phyloP scores from a whole-genome alignment of 2,329 filamentous ascomycete genomes.

The Scolecobasidium constrictum region DNA sequence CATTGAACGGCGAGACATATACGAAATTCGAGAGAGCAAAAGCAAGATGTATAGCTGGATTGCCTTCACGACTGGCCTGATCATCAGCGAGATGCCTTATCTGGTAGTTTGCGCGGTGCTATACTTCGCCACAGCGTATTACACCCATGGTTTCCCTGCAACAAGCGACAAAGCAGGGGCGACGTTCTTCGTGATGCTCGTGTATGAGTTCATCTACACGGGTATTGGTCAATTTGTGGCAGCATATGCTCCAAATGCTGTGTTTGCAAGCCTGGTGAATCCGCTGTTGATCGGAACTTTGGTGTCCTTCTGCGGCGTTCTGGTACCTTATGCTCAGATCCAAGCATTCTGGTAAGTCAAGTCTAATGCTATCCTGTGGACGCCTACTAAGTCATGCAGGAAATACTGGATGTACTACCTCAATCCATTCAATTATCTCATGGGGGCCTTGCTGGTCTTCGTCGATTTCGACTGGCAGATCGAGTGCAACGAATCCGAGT shows the following conservation, averaged over 20 bases:
- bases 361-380: too few species aligned
- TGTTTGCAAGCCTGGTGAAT: conserved; percentile 70
- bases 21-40: conserved; percentile 78
- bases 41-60: conserved; percentile 78
- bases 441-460: conserved; percentile 69
- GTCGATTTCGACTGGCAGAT: conserved; percentile 59
- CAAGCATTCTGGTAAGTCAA: conserved; percentile 70
- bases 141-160: conserved; percentile 62
- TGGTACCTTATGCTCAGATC: conserved; percentile 68
- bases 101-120: conserved; percentile 67
- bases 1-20: conserved; percentile 63
- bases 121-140: conserved; percentile 80
- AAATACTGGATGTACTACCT: conserved; percentile 72
- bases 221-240: conserved; percentile 65
- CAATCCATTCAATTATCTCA: conserved; percentile 72
- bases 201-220: conserved; percentile 76
- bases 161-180: conserved; percentile 61
- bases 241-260: conserved; percentile 65
- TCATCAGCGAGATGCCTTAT: conserved; percentile 80
- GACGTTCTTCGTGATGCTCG: conserved; percentile 74
- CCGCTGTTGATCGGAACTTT: conserved; percentile 77
- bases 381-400: too few species aligned
- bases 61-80: conserved; percentile 65
- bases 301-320: conserved; percentile 78
- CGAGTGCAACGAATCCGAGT: conserved; percentile 47